A percentile compares a stretch with the other conserved stretches of the same genome.
These are phyloP conservation scores for Schizochytrium sp. DNA, from an alignment of 108 stramenopile species.

Conservation along the genomic window DNA sequence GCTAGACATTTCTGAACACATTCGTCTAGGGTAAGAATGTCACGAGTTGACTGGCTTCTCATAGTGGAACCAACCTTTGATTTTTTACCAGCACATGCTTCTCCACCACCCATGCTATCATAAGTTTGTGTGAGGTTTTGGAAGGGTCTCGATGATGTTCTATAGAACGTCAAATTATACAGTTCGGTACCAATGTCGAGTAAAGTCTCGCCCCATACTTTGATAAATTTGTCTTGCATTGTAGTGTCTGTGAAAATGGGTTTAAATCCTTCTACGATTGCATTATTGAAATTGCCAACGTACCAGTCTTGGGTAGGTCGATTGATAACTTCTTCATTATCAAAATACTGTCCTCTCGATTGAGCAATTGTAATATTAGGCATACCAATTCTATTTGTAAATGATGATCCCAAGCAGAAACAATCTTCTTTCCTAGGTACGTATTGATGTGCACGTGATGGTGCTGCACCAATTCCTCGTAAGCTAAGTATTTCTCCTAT, in stretches of 20 bases:
- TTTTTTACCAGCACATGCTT: too few species aligned
- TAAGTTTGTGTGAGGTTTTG: too few species aligned
- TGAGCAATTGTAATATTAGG: neutral
- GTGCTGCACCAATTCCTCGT: neutral
- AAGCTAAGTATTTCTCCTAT: neutral
- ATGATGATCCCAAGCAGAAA: neutral
- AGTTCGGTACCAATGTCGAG: neutral
- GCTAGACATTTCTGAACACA: too few species aligned
- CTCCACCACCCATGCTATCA: too few species aligned
- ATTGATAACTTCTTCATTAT: too few species aligned
- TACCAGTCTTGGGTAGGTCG: too few species aligned
- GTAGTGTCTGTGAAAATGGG: neutral
- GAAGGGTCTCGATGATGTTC: too few species aligned
- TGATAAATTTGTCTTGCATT: neutral
- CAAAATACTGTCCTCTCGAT: too few species aligned
- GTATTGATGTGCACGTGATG: neutral
- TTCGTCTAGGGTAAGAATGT: too few species aligned
- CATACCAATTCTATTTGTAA: neutral
- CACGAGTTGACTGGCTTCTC: too few species aligned
- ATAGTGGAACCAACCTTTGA: too few species aligned
- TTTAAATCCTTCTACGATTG: neutral
- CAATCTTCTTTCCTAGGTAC: neutral
- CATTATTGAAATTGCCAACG: neutral
- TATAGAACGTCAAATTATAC: neutral
- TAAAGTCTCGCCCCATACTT: neutral